Evolutionary conservation across 2,329 filamentous ascomycete species (phyloP), one percentile per base, ranked within the genome.

Genomic region (Xylaria digitata): DNA sequence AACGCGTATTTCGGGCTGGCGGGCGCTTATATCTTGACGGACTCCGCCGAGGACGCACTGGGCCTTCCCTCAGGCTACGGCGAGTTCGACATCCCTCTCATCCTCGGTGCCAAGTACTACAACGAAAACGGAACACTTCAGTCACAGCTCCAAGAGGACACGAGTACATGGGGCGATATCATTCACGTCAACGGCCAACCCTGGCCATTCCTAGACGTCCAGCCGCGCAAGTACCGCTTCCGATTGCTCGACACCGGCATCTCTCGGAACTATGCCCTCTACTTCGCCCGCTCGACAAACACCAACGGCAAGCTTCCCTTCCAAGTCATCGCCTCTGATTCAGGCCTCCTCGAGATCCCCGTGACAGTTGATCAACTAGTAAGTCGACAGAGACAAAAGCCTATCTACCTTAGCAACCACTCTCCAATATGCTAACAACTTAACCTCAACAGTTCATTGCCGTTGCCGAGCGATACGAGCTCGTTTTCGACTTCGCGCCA

Each of bases 181-280:
- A 86, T 88, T 57, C 82, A 87, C 50, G 86, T 88, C 62, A 88
- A 89, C 70, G 84, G 84, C 1, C 82, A 86, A 67, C 86, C 86
- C 2, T 89, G 86, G 86, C 87, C 87, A 2, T 88, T 81, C 68
- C 70, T 87, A 9, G 80, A 82, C n/a, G 86, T 88, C 3, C 84
- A 89, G 75, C 86, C 85, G 6, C 82, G 86, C 73, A 89, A 88
- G 74, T 89, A 89, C 75, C 84, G 86, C 21, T 82, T 89, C 70
- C 79, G 86, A 2, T 73, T 88, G 61, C 80, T 87, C 30, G 82
- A 88, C 74, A 81, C 82, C 11, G 80, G 82, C n/a, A 72, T 85
- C 57, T 82, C 80, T 30, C 75, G 83, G 53, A 80, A 81, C 17
- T 87, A 84, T 64, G 76, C 80, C 17, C 75, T 88, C 8, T 85